Evolutionary conservation across 768 basidiomycete genomes (phyloP).

Genomic region (Candolleomyces eurysporus): DNA sequence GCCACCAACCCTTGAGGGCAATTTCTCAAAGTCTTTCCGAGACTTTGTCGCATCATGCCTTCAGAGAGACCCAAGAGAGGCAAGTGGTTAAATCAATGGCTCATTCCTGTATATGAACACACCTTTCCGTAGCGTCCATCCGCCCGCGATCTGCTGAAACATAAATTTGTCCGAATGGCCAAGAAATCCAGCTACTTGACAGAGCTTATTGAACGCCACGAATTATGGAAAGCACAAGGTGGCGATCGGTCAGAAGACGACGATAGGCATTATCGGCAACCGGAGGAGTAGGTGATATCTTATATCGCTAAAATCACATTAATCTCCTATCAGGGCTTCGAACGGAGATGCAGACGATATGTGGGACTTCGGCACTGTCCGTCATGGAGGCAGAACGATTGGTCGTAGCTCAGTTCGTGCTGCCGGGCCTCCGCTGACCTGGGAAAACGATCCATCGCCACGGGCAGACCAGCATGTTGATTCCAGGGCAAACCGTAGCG

Average conservation of each 20-base stretch:
- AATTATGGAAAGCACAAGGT: conserved; percentile 90
- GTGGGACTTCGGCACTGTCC: conserved; percentile 98
- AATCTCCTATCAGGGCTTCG: conserved; percentile 36
- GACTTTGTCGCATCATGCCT: conserved; percentile 94
- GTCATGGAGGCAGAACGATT: conserved; percentile 68
- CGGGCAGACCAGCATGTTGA: conserved; percentile 40
- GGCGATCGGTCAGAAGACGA: conserved; percentile 75
- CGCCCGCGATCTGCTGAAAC: conserved; percentile 93
- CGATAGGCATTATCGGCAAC: conserved; percentile 49
- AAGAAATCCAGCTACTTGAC: conserved; percentile 94
- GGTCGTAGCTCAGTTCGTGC: conserved; percentile 63
- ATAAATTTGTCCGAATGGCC: conserved; percentile 93
- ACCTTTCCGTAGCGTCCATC: conserved; percentile 68
- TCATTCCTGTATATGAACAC: conserved; percentile 15
- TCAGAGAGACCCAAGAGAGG: conserved; percentile 91
- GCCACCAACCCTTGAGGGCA: conserved; percentile 85
- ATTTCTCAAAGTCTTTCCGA: conserved; percentile 89
- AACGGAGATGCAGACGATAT: conserved; percentile 74
- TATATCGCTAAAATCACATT: conserved; percentile 1
- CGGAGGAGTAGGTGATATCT: conserved; percentile 57
- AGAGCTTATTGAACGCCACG: conserved; percentile 92
- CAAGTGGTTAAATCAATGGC: conserved; percentile 33
- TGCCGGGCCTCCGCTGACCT: conserved; percentile 71
- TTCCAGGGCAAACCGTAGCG: conserved; percentile 25
- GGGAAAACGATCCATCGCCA: conserved; percentile 68